phyloP scores from a whole-genome alignment of 2,329 filamentous ascomycete genomes.

The Neonectria neomacrospora region DNA sequence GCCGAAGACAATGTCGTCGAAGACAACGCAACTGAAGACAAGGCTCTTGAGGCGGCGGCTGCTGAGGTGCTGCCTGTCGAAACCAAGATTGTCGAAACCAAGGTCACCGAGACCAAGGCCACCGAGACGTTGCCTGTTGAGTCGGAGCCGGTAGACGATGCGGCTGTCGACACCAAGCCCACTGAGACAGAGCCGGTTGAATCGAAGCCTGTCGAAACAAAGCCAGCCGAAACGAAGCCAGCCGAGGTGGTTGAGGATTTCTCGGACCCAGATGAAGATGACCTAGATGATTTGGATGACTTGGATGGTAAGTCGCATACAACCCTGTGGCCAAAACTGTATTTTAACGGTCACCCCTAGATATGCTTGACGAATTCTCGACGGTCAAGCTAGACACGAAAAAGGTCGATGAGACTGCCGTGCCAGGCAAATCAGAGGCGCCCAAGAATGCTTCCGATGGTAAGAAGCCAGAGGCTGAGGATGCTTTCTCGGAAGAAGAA shows the following conservation, averaged over 20 bases:
- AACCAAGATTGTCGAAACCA: neutral
- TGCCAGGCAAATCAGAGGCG: slow-evolving; percentile 46
- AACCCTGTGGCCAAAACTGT: neutral
- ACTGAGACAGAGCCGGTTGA: slow-evolving; percentile 8
- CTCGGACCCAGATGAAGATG: slow-evolving; percentile 92
- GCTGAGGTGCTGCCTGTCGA: neutral
- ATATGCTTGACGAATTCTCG: slow-evolving; percentile 93
- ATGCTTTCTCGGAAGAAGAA: slow-evolving; percentile 74
- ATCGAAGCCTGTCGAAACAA: neutral
- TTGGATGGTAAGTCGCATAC: slow-evolving; percentile 73
- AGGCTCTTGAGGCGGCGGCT: neutral
- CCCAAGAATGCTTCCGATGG: slow-evolving; percentile 49
- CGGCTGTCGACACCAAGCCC: slow-evolving; percentile 5
- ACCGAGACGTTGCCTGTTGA: neutral
- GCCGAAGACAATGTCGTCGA: neutral
- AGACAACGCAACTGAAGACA: neutral
- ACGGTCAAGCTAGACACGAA: slow-evolving; percentile 62
- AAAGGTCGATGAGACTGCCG: slow-evolving; percentile 42
- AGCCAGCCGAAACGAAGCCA: neutral
- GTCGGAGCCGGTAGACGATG: neutral
- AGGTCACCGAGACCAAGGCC: slow-evolving; percentile 9
- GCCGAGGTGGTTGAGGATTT: slow-evolving; percentile 62
- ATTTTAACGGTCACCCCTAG: slow-evolving; percentile 56
- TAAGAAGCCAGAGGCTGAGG: slow-evolving; percentile 44
- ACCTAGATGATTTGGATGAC: slow-evolving; percentile 92